These are phyloP conservation scores for Graphium sp. DNA, from an alignment of 2,329 filamentous ascomycete genomes.

Conservation along the genomic window DNA sequence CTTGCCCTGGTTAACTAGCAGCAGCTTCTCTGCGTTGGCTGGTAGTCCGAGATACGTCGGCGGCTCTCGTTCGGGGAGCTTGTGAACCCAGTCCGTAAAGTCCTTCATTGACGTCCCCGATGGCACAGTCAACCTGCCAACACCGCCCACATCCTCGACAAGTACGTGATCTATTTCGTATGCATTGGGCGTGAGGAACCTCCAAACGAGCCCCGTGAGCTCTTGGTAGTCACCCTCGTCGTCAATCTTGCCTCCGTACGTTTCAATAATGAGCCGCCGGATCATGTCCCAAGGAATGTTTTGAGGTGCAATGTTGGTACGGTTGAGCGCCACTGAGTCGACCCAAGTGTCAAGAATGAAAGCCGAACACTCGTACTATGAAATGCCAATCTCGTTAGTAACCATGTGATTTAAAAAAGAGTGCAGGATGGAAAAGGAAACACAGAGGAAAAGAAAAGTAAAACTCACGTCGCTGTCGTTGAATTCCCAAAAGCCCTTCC, in stretches of 20 bases:
- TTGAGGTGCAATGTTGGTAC: conserved; percentile 82
- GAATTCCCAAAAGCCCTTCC: conserved; percentile 99
- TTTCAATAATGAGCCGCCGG: conserved; percentile 76
- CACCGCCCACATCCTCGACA: conserved; percentile 48
- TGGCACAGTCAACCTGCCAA: conserved; percentile 54
- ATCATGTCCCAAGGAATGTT: conserved; percentile 97
- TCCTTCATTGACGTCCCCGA: conserved; percentile 67
- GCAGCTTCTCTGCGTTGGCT: conserved; percentile 87
- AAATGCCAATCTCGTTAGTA: conserved; percentile 9
- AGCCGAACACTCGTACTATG: conserved; percentile 85
- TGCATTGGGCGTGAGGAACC: conserved; percentile 69
- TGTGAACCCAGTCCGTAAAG: conserved; percentile 83
- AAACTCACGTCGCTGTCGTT: conserved; percentile 91
- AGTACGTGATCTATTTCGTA: conserved; percentile 89
- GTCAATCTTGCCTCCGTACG: conserved; percentile 96
- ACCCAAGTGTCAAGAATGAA: conserved; percentile 95
- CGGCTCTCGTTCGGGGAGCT: conserved; percentile 84
- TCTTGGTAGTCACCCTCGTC: conserved; percentile 68
- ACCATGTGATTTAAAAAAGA: not conserved
- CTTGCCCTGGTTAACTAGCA: conserved; percentile 75
- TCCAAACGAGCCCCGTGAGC: conserved; percentile 56
- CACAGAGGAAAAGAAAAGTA: not conserved
- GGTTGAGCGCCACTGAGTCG: conserved; percentile 62
- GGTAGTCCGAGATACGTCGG: conserved; percentile 89
- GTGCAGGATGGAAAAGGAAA: not conserved